Conservation (phyloP, 164 flowering plant species). For the Malania oleifera region DNA sequence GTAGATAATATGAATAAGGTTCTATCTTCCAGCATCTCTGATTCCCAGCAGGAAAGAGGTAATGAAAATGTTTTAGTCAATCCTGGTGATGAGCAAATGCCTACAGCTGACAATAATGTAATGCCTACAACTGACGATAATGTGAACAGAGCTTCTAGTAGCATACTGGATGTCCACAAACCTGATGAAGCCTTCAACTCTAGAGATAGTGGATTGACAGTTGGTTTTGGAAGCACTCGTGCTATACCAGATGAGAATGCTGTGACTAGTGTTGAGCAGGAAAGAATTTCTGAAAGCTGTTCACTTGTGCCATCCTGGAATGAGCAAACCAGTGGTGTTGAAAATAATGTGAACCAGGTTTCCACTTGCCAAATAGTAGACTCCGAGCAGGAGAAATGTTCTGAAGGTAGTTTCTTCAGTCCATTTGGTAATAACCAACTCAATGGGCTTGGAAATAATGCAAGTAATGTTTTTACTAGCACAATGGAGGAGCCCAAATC, state of each 20-base stretch:
- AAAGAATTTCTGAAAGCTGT: conserved; percentile 11
- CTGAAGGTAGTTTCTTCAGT: background rate
- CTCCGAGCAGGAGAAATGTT: conserved; percentile 4
- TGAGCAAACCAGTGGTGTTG: conserved; percentile 3
- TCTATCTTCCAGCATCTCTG: background rate
- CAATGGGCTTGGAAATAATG: conserved; percentile 5
- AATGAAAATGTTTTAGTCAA: conserved; percentile 1
- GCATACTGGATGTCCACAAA: conserved; percentile 1
- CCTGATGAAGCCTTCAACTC: conserved; percentile 2
- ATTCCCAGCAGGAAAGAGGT: conserved; percentile 6
- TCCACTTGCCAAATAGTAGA: conserved; percentile 3
- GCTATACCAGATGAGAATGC: conserved; percentile 6
- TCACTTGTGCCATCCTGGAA: conserved; percentile 7
- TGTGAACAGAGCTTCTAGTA: background rate
- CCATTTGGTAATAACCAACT: conserved; percentile 5
- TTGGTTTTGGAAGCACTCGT: conserved; percentile 4
- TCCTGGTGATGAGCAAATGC: conserved; percentile 18
- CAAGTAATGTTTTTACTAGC: conserved; percentile 1
- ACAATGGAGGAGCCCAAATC: conserved; percentile 6
- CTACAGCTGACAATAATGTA: background rate
- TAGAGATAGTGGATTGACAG: background rate
- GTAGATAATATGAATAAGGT: background rate
- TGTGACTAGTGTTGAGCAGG: conserved; percentile 6
- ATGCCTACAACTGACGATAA: background rate
- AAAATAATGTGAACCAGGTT: background rate